Percentiles rank a stretch among this genome's conserved stretches.
These are phyloP conservation scores for Mycosphaerelloides madeirae DNA, from an alignment of 2,329 filamentous ascomycete genomes.

Conservation along the genomic window DNA sequence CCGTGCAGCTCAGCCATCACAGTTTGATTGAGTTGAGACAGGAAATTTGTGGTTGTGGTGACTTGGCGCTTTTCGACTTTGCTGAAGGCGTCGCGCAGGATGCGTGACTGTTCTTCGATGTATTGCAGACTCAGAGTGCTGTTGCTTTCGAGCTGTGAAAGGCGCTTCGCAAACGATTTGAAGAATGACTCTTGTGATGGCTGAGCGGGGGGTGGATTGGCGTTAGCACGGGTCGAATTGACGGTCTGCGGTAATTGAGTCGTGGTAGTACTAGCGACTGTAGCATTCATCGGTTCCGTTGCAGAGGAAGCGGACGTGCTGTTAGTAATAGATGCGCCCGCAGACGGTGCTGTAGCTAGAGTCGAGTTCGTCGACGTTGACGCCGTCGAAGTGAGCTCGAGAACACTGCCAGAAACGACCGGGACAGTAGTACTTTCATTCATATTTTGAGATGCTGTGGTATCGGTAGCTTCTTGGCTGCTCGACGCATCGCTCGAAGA, in stretches of 20 bases:
- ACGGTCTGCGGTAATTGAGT: conserved; percentile 7
- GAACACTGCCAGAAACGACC: too few relatives aligned
- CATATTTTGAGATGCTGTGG: too few relatives aligned
- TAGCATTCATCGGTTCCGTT: conserved; percentile 3
- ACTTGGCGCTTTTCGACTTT: conserved; percentile 85
- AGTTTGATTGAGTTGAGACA: conserved; percentile 80
- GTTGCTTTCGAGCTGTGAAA: conserved; percentile 87
- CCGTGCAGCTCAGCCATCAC: conserved; percentile 74
- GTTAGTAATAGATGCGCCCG: not conserved
- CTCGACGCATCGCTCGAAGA: not conserved
- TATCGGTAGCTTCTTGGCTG: too few relatives aligned
- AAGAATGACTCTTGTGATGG: conserved; percentile 97
- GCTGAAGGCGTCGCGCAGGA: conserved; percentile 79
- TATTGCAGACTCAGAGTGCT: conserved; percentile 90
- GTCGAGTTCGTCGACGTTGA: too few relatives aligned
- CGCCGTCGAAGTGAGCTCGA: too few relatives aligned
- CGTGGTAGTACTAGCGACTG: not conserved
- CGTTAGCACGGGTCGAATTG: conserved; percentile 9
- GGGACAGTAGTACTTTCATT: too few relatives aligned
- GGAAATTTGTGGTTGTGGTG: conserved; percentile 73
- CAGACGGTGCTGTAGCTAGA: not conserved
- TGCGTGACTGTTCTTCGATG: conserved; percentile 90
- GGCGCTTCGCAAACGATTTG: conserved; percentile 88
- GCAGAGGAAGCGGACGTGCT: not conserved
- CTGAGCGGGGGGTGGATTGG: conserved; percentile 47